Evolutionary conservation across 2,329 filamentous ascomycete species (phyloP), one percentile per base, ranked within the genome.

Genomic region (Colletotrichum limetticola): DNA sequence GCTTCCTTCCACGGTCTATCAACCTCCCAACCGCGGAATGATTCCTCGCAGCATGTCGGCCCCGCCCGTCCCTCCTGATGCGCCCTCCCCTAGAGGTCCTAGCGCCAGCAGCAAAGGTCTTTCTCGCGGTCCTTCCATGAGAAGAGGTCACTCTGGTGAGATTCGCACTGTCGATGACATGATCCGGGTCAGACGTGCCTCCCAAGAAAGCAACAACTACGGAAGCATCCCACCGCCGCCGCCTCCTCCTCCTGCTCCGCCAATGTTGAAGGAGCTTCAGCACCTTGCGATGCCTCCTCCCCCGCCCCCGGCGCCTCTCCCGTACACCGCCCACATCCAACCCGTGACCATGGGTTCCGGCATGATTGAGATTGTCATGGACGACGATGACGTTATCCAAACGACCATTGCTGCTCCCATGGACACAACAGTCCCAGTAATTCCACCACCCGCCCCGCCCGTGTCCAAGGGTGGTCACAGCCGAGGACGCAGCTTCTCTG

Each of bases 291-390:
- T 82, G 28, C 90, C 90, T 1, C 90, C 90, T 1, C 90, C 91
- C 0, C 91, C 91, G 0, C 91, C 91, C 1, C 90, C 90, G 0
- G 87, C 89, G 1, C 90, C 90, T 1, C 80, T 91, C 4, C 88
- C 88, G 0, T 82, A 86, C 64, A 77, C 82, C 58, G 78, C 82
- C 56, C 82, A 81, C 35, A 80, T 83, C 2, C 82, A 83, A 8
- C 78, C 86, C 58, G 84, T 86, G 74, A 85, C 85, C 2, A 76
- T 85, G 19, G 86, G 85, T 8, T 87, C 88, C 0, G 90, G 88
- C 5, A 87, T 90, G 77, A 91, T 92, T 75, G 90, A 92, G 79
- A 91, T 92, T 74, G 89, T 92, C 62, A 91, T 91, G 87, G 90
- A 92, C 75, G 89, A 91, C 2, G 88, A 90, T 6, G 85, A 88